Evolutionary conservation across 768 basidiomycete species (phyloP).

Genomic region (Leucosporidium creatinivorum): DNA sequence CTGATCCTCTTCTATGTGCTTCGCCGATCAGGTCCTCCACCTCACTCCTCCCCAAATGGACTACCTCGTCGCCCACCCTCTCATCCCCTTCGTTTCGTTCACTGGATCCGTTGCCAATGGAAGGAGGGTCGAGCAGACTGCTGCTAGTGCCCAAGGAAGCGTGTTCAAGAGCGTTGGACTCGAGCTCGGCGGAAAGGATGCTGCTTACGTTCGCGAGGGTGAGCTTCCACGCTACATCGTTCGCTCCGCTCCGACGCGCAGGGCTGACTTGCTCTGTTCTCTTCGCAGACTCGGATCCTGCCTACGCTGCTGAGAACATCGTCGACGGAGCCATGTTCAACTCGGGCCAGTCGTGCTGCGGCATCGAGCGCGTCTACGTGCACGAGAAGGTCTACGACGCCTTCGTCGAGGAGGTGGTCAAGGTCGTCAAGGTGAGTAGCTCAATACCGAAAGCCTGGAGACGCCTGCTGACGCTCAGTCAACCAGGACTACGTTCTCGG

Average conservation of each 20-base stretch:
- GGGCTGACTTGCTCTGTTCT: neutral
- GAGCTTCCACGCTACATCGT: slow-evolving; percentile 36
- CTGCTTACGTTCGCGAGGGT: slow-evolving; percentile 86
- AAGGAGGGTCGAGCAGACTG: slow-evolving; percentile 61
- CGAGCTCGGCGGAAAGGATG: slow-evolving; percentile 87
- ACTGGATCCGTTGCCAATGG: slow-evolving; percentile 83
- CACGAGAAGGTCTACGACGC: slow-evolving; percentile 71
- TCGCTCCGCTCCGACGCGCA: neutral
- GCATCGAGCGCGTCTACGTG: slow-evolving; percentile 93
- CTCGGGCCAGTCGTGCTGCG: slow-evolving; percentile 94
- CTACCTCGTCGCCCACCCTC: slow-evolving; percentile 56
- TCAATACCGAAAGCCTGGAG: neutral
- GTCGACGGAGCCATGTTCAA: slow-evolving; percentile 97
- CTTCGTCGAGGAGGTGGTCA: slow-evolving; percentile 68
- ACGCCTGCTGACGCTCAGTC: neutral
- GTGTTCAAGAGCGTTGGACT: slow-evolving; percentile 63
- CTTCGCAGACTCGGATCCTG: slow-evolving; percentile 51
- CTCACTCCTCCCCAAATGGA: slow-evolving; percentile 58
- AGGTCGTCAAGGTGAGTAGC: slow-evolving; percentile 58
- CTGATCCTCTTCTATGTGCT: neutral
- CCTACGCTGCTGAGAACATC: slow-evolving; percentile 73
- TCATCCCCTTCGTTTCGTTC: slow-evolving; percentile 76
- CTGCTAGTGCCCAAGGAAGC: slow-evolving; percentile 42
- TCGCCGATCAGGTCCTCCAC: slow-evolving; percentile 57
- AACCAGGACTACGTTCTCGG: slow-evolving; percentile 70